Percentiles rank a stretch among this genome's conserved stretches.
phyloP scores from a whole-genome alignment of 2,329 filamentous ascomycete genomes.

The Aspergillus pseudonomiae region DNA sequence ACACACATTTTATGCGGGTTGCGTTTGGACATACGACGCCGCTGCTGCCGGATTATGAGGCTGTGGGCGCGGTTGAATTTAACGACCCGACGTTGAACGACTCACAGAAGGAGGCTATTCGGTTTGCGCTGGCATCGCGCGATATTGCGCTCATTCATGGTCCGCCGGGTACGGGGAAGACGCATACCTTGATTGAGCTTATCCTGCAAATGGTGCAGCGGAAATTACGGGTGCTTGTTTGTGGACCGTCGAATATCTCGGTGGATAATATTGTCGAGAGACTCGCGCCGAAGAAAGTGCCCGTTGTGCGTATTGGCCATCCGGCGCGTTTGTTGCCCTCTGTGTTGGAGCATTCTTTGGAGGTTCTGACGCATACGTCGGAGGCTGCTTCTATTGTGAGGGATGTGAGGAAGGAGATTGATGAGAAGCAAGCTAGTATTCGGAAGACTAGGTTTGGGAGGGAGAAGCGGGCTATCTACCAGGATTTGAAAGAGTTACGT shows the following conservation, averaged over 20 bases:
- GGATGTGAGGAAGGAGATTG: slow-evolving; percentile 90
- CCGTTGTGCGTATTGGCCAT: slow-evolving; percentile 88
- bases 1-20: slow-evolving; percentile 61
- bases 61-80: slow-evolving; percentile 54
- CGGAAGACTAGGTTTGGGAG: slow-evolving; percentile 81
- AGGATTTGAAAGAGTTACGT: slow-evolving; percentile 79
- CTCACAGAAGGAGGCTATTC: slow-evolving; percentile 65
- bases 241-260: slow-evolving; percentile 93
- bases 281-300: slow-evolving; percentile 78
- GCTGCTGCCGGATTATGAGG: slow-evolving; percentile 52
- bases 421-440: slow-evolving; percentile 84
- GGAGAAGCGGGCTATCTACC: slow-evolving; percentile 80
- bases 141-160: slow-evolving; percentile 93
- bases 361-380: slow-evolving; percentile 86
- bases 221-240: slow-evolving; percentile 79
- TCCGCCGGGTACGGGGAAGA: slow-evolving; percentile 94
- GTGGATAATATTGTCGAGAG: slow-evolving; percentile 98
- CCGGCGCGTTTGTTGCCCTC: slow-evolving; percentile 87
- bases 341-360: slow-evolving; percentile 85
- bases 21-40: slow-evolving; percentile 63
- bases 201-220: slow-evolving; percentile 85
- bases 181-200: slow-evolving; percentile 91
- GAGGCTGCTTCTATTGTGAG: slow-evolving; percentile 87
- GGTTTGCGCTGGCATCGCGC: slow-evolving; percentile 79
- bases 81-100: slow-evolving; percentile 61